Base-by-base conservation (phyloP, 352 stramenopile genomes). In the Pythium aphanidermatum region DNA sequence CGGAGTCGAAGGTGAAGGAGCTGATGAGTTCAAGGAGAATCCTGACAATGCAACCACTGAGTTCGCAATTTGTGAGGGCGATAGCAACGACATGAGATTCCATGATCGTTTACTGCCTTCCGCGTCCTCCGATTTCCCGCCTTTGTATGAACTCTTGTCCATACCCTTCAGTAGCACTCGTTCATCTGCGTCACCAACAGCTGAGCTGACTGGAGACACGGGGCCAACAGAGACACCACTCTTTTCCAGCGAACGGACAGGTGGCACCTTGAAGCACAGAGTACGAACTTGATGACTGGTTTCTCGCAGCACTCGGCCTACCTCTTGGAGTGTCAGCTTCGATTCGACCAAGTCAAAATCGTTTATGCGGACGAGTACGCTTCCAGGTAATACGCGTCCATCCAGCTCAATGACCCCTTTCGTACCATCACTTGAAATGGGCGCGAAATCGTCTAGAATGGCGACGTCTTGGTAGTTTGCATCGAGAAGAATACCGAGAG, bases 401-500 rank as follows among this genome's bases (percentile, higher is more conserved):
- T 71, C 68, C 8, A 54, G 14, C 34, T 90, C 74, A 14, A 90
- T 51, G 1, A 60, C 48, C 14, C 77, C 80, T 21, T 64, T 68
- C 12, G n/a, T 19, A 14, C 60, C 59, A 3, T 55, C 42, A 6
- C 46, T 55, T 2, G 56, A 47, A 5, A 82, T 37, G 0, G 46
- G 41, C 6, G 60, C 68, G 42, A 88, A 92, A 25, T 63, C 55
- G 17, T 86, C 70, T 14, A 88, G 61, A 23, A 92, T 65, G 0
- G 65, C 70, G 0, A 52, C 65, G 4, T 51, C 49, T 9, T 53
- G n/a, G 12, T 52, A 60, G 28, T 69, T 61, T 4, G 58, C 48
- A 24, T 92, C 74, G 5, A 92, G 47, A n/a, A 80, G 23, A 23
- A 89, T 79, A 9, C 72, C 77, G 0, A 89, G 56, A 14, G 80